These are phyloP conservation scores for Sclerotinia borealis DNA, from an alignment of 2,329 filamentous ascomycete genomes.

Conservation along the genomic window DNA sequence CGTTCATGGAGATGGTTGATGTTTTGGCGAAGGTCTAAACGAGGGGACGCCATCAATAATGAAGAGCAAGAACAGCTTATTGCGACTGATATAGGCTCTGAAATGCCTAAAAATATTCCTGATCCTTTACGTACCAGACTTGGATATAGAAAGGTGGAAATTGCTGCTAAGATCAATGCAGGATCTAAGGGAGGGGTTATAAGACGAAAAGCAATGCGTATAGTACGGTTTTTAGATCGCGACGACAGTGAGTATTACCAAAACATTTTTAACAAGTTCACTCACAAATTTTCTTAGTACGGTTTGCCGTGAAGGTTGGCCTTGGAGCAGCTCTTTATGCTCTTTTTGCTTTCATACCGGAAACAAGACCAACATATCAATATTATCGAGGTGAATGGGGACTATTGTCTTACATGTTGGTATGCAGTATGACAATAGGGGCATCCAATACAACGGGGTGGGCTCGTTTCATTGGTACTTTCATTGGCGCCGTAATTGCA, in stretches of 20 bases:
- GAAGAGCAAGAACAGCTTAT: conserved; percentile 30
- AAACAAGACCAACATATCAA: conserved; percentile 72
- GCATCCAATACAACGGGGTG: conserved; percentile 90
- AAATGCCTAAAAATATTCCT: conserved; percentile 25
- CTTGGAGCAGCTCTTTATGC: conserved; percentile 85
- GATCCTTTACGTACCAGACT: conserved; percentile 11
- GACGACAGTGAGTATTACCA: conserved; percentile 50
- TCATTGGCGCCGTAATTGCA: conserved; percentile 71
- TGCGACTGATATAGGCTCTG: conserved; percentile 7
- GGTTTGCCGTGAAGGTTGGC: conserved; percentile 89
- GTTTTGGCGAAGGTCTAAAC: conserved; percentile 56
- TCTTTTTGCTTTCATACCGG: conserved; percentile 76
- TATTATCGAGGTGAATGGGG: conserved; percentile 97
- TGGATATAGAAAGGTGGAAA: conserved; percentile 20
- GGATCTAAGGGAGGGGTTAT: conserved; percentile 14
- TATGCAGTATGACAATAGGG: conserved; percentile 95
- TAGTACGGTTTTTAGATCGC: conserved; percentile 50
- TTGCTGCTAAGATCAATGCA: conserved; percentile 11
- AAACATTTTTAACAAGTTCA: conserved; percentile 19
- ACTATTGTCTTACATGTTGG: conserved; percentile 92
- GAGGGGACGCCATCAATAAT: conserved; percentile 12
- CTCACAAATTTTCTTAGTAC: conserved; percentile 35
- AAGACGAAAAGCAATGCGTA: conserved; percentile 45
- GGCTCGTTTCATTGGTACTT: conserved; percentile 79
- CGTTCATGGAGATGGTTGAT: conserved; percentile 80